Evolutionary conservation across 1,284 basidiomycete species (phyloP), one percentile per base, ranked within the genome.

Genomic region (Dichomitus squalens): DNA sequence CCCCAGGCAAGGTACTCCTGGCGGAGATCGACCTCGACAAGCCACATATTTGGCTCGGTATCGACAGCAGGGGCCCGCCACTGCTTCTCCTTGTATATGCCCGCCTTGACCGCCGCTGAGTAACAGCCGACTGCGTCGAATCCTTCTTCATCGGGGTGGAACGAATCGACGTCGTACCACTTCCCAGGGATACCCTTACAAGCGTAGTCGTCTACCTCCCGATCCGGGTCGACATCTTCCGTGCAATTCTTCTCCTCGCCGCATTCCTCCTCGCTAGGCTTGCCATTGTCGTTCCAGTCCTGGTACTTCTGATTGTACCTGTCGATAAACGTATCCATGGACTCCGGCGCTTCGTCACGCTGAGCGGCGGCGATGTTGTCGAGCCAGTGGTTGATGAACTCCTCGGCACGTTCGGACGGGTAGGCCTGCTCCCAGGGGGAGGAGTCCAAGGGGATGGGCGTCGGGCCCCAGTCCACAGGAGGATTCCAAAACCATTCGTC

Each of bases 351-450:
- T 55, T 83, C 76, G 0, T 79, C 83, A 27, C 74, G 72, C 66
- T 79, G 76, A 8, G 81, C 84, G 1, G 82, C 82, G 40, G 78
- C 73, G 3, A 86, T 71, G 3, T 79, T 80, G 18, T 75, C 69
- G 29, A 76, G 74, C 85, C 86, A 87, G 66, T 83, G 85, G 1
- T 76, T 75, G 34, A 87, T 64, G 36, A 68, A 60, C 31, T 70
- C 71, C 4, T 54, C 60, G 36, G 66, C 59, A 18, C 65, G 64
- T 55, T 85, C 81, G 8, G 78, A 72, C 57, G 76, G 76, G 58
- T 81, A 75, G 39, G 14, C 29, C 11, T 29, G 43, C 6, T 14
- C n/a, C n/a, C 25, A 31, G 29, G 29, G 29, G 11, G 29, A 31
- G 11, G 29, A 11, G 29, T 79, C 79, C 34, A 75, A 72, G 25